phyloP scores from a whole-genome alignment of 2,329 filamentous ascomycete genomes.

The Chrysoporthe cubensis region DNA sequence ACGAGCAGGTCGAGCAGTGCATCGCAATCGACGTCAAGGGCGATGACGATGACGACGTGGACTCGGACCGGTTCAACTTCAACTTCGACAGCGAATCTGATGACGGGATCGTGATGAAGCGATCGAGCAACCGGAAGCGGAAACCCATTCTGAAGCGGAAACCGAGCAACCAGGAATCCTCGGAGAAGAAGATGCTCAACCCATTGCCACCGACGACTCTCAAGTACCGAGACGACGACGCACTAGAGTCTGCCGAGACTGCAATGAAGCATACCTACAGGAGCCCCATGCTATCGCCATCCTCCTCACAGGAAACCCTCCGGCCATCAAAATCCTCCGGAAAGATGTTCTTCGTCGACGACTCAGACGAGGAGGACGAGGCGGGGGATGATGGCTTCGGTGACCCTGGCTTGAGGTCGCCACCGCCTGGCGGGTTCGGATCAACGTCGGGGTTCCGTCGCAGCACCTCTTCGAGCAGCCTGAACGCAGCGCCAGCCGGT shows the following conservation, averaged over 20 bases:
- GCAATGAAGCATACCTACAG: slow-evolving; percentile 65
- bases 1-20: slow-evolving; percentile 93
- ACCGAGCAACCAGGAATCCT: slow-evolving; percentile 43
- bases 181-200: slow-evolving; percentile 82
- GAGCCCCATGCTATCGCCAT: slow-evolving; percentile 65
- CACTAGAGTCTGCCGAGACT: slow-evolving; percentile 66
- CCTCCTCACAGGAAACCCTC: slow-evolving; percentile 81
- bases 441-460: slow-evolving; percentile 44
- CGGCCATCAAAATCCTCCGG: slow-evolving; percentile 70
- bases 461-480: slow-evolving; percentile 52
- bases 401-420: slow-evolving; percentile 31
- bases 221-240: slow-evolving; percentile 82
- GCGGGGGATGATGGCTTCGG: slow-evolving; percentile 33
- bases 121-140: slow-evolving; percentile 60
- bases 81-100: slow-evolving; percentile 69
- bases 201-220: slow-evolving; percentile 86
- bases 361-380: slow-evolving; percentile 58
- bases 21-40: slow-evolving; percentile 90
- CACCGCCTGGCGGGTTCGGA: slow-evolving; percentile 22
- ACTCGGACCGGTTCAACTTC: slow-evolving; percentile 48
- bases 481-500: slow-evolving; percentile 58
- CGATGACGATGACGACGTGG: slow-evolving; percentile 69
- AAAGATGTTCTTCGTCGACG: slow-evolving; percentile 66
- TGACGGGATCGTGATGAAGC: slow-evolving; percentile 84
- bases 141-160: slow-evolving; percentile 54